Evolutionary conservation across 108 stramenopile species (phyloP).

Genomic region (Stephanodiscus triporus): DNA sequence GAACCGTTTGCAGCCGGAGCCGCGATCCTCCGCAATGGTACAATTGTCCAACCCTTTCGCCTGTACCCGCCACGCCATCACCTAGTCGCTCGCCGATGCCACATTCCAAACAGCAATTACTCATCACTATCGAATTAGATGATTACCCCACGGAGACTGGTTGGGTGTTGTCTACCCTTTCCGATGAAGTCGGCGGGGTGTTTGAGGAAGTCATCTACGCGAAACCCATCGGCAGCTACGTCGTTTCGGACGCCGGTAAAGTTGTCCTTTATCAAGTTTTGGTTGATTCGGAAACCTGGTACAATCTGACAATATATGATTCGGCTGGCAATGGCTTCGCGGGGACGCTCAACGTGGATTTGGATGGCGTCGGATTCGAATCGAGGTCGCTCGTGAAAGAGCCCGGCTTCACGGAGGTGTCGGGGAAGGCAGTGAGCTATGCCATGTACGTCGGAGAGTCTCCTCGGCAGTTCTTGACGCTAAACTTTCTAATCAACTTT

Average conservation of each 20-base stretch:
- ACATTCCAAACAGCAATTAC: constrained; percentile 44
- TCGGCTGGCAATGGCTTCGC: constrained; percentile 31
- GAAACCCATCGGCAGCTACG: constrained; percentile 23
- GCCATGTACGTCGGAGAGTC: constrained; percentile 38
- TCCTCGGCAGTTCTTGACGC: constrained; percentile 21
- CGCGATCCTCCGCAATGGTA: constrained; percentile 51
- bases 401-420: constrained; percentile 35
- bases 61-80: constrained; percentile 11
- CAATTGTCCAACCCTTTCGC: constrained; percentile 33
- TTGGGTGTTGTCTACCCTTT: constrained; percentile 28
- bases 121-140: constrained; percentile 30
- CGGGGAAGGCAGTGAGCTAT: constrained; percentile 30
- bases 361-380: constrained; percentile 7
- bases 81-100: constrained; percentile 37
- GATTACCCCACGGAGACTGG: constrained; percentile 33
- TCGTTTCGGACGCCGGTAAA: neutral
- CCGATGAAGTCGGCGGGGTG: neutral
- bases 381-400: constrained; percentile 17
- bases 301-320: constrained; percentile 37
- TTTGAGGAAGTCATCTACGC: constrained; percentile 37
- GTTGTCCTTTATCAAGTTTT: constrained; percentile 21
- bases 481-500: constrained; percentile 20
- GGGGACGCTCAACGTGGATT: constrained; percentile 21
- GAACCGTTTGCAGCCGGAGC: constrained; percentile 53
- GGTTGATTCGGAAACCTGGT: constrained; percentile 32